phyloP scores from a whole-genome alignment of 495 filamentous ascomycete genomes.

The Penicillium odoratum region DNA sequence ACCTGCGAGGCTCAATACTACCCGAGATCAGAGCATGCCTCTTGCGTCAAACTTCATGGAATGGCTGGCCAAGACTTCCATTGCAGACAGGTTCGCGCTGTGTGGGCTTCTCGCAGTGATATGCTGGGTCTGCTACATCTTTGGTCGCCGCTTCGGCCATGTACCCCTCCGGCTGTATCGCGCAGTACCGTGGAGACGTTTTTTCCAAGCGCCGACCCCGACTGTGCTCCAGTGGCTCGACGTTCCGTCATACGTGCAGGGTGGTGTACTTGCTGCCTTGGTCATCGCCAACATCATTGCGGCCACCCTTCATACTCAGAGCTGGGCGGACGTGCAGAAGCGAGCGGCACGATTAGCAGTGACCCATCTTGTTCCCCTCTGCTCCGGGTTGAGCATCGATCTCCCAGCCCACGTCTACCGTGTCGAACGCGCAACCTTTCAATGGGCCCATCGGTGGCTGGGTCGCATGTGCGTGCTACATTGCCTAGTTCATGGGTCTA shows the following conservation, averaged over 20 bases:
- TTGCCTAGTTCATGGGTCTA: conserved; percentile 1
- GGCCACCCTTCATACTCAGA: not conserved
- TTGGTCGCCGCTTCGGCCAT: not conserved
- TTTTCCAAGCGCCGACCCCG: not conserved
- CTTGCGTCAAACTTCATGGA: not conserved
- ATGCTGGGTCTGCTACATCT: not conserved
- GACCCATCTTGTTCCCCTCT: conserved; percentile 7
- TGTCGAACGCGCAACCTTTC: conserved; percentile 1
- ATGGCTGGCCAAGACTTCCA: not conserved
- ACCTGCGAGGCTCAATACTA: too few species aligned
- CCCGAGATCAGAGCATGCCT: not conserved
- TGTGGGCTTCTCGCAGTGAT: not conserved
- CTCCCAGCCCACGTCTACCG: conserved; percentile 4
- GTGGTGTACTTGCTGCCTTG: not conserved
- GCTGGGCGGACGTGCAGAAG: conserved; percentile 11
- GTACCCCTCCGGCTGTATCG: not conserved
- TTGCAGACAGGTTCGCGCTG: not conserved
- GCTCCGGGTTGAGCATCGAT: conserved; percentile 7
- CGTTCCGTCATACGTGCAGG: conserved; percentile 9
- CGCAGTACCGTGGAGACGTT: not conserved
- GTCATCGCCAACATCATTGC: conserved; percentile 6
- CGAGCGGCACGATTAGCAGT: conserved; percentile 7
- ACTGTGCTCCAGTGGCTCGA: conserved; percentile 1
- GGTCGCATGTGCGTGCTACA: conserved; percentile 3
- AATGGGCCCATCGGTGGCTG: conserved; percentile 8